A percentile compares a stretch with the other conserved stretches of the same genome.
Conservation (phyloP, 495 filamentous ascomycete genomes). For the Tuber aestivum region DNA sequence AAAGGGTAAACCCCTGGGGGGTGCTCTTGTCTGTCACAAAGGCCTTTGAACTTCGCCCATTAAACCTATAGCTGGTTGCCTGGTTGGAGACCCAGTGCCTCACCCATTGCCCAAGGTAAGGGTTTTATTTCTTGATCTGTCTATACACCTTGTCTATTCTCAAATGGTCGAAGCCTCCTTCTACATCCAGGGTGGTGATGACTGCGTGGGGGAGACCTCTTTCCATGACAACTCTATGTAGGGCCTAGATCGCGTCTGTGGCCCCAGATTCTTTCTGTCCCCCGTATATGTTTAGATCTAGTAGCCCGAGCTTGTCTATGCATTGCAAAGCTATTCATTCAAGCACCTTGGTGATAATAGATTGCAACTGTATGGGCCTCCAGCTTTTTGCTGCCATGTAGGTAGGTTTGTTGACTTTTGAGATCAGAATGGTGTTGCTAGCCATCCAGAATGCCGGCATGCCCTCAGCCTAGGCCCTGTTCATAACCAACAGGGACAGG, state of each 20-base stretch:
- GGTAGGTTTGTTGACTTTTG: no score
- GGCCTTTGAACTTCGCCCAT: accelerated
- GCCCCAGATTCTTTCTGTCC: background rate
- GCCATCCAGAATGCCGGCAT: no score
- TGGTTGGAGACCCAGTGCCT: background rate
- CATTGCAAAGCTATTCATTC: background rate
- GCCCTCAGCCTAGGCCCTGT: no score
- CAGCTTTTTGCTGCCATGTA: background rate
- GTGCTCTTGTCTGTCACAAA: background rate
- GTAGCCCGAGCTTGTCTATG: background rate
- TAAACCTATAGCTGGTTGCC: background rate
- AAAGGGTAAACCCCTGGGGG: background rate
- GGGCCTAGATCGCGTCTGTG: background rate
- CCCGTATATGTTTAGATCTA: background rate
- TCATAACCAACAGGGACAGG: no score
- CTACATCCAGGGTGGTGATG: no score
- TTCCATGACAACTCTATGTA: background rate
- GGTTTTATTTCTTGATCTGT: accelerated
- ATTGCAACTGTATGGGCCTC: background rate
- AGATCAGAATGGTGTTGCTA: no score
- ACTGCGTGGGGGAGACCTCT: no score
- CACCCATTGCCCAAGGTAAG: background rate
- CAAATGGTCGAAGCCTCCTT: background rate
- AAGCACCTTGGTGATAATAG: background rate
- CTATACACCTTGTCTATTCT: background rate